Base-by-base conservation (phyloP, 768 basidiomycete genomes). In the Porpolomopsis calyptriformis region DNA sequence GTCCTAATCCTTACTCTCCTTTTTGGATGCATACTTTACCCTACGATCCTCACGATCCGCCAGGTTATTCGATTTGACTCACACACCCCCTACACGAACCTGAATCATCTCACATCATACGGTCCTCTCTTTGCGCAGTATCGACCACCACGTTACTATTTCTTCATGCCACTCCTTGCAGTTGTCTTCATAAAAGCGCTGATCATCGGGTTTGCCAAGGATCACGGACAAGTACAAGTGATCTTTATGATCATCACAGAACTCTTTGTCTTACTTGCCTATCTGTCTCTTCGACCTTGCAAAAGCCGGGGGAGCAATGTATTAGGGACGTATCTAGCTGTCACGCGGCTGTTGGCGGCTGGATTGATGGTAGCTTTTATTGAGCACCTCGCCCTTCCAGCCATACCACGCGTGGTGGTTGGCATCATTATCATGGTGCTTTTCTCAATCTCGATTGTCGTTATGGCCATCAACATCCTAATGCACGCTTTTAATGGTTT, bases 331-430 rank as follows among this genome's bases (percentile, higher is more conserved):
- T 85, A 78, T 59, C 61, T 92, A 23, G 72, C 77, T 33, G 67
- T 84, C 52, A 73, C 79, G 9, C 74, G 90, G 22, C 64, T 93
- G 6, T 66, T 81, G 9, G 81, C 77, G 46, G 78, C 80, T 22
- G 82, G 78, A 4, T 59, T 90, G 18, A 66, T 86, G 66, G 73
- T 94, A 50, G 77, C 86, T 0, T 96, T 92, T 60, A 64, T 89
- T 39, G 72, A 85, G 51, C 65, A 62, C 7, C 57, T 91, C 20
- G 60, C 69, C 4, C 71, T 92, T 26, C 64, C 70, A 14, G 70
- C 90, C 33, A 94, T 94, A 53, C 80, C 85, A 1, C 77, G 90
- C 16, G 83, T 86, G 1, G 81, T 76, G 26, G 80, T 96, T 46
- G 90, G 89, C 18, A 72, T 85, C 47, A 73, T 89, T 50, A 70